Conservation (phyloP, 345 rosid genomes). For the Aethionema arabicum region DNA sequence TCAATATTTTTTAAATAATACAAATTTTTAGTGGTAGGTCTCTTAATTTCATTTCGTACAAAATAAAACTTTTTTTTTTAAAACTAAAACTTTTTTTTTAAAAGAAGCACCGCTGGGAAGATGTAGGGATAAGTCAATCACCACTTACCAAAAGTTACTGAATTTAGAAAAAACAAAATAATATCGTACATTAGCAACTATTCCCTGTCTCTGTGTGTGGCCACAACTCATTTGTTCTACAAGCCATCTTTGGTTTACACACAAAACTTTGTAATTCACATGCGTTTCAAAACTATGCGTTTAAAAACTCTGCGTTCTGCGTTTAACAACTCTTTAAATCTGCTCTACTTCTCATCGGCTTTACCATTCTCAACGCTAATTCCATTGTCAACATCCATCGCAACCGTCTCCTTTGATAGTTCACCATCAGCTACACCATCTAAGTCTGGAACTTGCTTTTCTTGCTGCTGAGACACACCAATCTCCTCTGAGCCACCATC, state of each 20-base stretch:
- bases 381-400: constrained; percentile 27
- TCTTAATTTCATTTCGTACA: too few species aligned
- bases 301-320: not conserved
- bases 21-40: too few species aligned
- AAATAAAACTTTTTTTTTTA: too few species aligned
- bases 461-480: constrained; percentile 23
- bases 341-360: constrained; percentile 30
- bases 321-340: not conserved
- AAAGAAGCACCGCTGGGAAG: too few species aligned
- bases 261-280: too few species aligned
- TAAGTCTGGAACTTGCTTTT: constrained; percentile 38
- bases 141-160: constrained; percentile 18
- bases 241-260: not conserved
- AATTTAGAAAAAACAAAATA: not conserved
- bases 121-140: not conserved
- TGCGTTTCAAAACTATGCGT: not conserved
- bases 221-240: constrained; percentile 18
- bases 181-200: constrained; percentile 17
- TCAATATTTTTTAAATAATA: too few species aligned
- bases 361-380: constrained; percentile 33
- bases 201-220: not conserved
- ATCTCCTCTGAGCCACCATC: constrained; percentile 33
- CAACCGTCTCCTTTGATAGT: constrained; percentile 26
- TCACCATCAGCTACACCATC: constrained; percentile 37
- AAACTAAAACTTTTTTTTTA: too few species aligned